Conservation (phyloP, 306 rosid species). For the Gastrolobium bilobum region DNA sequence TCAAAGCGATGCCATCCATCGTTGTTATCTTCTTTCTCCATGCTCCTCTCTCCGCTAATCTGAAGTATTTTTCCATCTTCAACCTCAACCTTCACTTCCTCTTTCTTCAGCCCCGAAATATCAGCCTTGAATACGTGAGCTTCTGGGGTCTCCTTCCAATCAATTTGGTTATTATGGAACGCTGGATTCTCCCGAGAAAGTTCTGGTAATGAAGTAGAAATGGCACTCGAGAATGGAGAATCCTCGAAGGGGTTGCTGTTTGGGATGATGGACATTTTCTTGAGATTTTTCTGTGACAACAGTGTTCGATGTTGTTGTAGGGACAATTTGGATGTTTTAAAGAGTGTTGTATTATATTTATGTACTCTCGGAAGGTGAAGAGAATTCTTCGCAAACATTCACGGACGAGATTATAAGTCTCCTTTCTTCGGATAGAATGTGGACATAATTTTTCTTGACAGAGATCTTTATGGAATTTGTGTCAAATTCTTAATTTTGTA, state of each 20-base stretch:
- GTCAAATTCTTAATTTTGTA: background rate
- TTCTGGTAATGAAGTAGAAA: background rate
- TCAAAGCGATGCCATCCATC: slow-evolving; percentile 28
- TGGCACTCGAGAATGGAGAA: background rate
- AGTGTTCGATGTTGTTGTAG: background rate
- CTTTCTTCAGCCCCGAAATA: slow-evolving; percentile 33
- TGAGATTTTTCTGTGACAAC: background rate
- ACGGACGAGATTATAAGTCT: background rate
- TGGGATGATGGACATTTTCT: slow-evolving; percentile 48
- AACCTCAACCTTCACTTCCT: slow-evolving; percentile 50
- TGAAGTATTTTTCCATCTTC: slow-evolving; percentile 53
- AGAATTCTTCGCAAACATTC: slow-evolving; percentile 38
- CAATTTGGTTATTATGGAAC: background rate
- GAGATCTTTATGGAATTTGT: slow-evolving; percentile 21
- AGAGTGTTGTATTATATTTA: background rate
- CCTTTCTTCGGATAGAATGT: background rate
- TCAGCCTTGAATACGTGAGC: slow-evolving; percentile 47
- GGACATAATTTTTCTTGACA: background rate
- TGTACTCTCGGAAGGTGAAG: slow-evolving; percentile 35
- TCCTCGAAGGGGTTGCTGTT: slow-evolving; percentile 25
- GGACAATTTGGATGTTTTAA: background rate
- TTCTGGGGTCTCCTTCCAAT: slow-evolving; percentile 50
- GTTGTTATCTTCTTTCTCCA: slow-evolving; percentile 21
- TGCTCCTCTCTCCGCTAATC: slow-evolving; percentile 48
- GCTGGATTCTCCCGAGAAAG: slow-evolving; percentile 15